Base-by-base conservation (phyloP, 2,329 filamentous ascomycete species). In the Fusarium compactum region DNA sequence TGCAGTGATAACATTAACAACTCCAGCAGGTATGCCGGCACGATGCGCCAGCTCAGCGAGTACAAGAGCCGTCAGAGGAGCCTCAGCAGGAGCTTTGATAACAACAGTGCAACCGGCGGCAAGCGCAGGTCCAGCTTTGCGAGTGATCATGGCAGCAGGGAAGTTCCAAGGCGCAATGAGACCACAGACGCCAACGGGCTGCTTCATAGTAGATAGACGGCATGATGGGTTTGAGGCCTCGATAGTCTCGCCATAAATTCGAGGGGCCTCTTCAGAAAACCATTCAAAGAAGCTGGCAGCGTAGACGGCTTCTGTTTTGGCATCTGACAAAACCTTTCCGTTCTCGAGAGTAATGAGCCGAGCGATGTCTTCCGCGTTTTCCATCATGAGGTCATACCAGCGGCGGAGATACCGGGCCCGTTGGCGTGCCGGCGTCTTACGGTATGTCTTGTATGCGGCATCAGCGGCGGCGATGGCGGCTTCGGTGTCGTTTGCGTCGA, bases 51-150 rank as follows among this genome's bases (percentile, higher is more conserved):
- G 87, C 80, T 97, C 94, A 4, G 92, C 92, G 29, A 97, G 81
- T 4, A 95, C 95, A 48, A 97, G 90, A 2, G 93, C 89, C 24
- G 94, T 97, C 78, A 95, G 94, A 0, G 95, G 95, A 6, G 95
- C 97, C 83, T 97, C 95, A 40, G 91, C 91, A 3, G 95, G 94
- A 38, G 93, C 91, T 81, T 98, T 98, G 69, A 90, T 90, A 2
- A 98, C 94, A 86, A 93, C 87, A 5, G 90, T 92, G 79, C 91
- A 93, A 38, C 91, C 91, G 29, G 91, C 90, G 34, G 91, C 91
- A 43, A 93, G 82, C 18, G 86, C 88, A 11, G 87, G 80, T 6
- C 80, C 82, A 30, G 80, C 79, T 65, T 85, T 84, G 29, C 83
- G 77, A 14, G 82, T 82, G 52, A 86, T 82, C 85, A 87, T 87